Percentiles rank a stretch among this genome's conserved stretches.
phyloP scores from a whole-genome alignment of 768 basidiomycete genomes.

The Hericium alpestre region DNA sequence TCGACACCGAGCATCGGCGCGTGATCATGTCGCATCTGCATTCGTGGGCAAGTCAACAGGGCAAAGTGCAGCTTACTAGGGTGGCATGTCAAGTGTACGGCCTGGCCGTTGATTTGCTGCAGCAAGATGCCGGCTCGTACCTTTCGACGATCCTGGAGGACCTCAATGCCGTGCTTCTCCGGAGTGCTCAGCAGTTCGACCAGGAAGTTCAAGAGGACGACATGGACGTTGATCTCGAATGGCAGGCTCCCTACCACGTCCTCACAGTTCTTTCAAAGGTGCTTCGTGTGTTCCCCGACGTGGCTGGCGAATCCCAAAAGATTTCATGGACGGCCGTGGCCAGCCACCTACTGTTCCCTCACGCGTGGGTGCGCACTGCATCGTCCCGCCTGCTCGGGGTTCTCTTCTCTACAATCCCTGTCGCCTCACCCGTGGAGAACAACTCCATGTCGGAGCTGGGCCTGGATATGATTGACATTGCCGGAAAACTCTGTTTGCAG shows the following conservation, averaged over 20 bases:
- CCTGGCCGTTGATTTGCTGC: constrained; percentile 61
- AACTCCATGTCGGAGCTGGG: constrained; percentile 19
- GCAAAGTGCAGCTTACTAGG: constrained; percentile 50
- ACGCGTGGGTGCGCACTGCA: constrained; percentile 86
- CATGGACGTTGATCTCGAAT: constrained; percentile 52
- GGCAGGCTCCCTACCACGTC: constrained; percentile 78
- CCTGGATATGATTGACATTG: constrained; percentile 52
- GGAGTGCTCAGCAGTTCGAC: constrained; percentile 33
- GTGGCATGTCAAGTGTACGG: constrained; percentile 80
- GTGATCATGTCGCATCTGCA: constrained; percentile 62
- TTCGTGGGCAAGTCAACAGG: constrained; percentile 61
- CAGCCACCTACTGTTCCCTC: constrained; percentile 72
- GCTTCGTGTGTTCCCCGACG: constrained; percentile 43
- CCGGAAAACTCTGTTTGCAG: constrained; percentile 63
- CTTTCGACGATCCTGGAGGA: constrained; percentile 45
- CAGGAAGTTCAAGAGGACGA: constrained; percentile 33
- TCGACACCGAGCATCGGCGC: constrained; percentile 49
- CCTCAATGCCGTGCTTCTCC: constrained; percentile 35
- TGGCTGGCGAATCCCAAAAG: constrained; percentile 31
- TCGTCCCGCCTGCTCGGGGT: constrained; percentile 67
- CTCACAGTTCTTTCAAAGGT: constrained; percentile 58
- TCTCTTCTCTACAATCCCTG: constrained; percentile 48
- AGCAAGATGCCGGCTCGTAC: constrained; percentile 34
- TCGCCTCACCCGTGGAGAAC: constrained; percentile 22
- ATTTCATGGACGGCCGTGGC: constrained; percentile 58